phyloP scores from a whole-genome alignment of 768 basidiomycete species.

The Termitomyces sp. region DNA sequence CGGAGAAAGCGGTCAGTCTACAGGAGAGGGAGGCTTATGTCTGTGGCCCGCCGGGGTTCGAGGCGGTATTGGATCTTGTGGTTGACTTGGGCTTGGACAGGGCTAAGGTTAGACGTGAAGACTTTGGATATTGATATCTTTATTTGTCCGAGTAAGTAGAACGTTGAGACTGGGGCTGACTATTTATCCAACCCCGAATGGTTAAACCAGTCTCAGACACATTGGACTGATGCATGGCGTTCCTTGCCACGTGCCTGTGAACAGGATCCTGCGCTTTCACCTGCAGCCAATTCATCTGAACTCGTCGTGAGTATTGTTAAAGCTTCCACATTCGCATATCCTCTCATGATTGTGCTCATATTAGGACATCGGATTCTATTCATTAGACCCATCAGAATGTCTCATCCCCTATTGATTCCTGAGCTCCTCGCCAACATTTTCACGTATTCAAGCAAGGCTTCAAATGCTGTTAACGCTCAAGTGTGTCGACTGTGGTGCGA shows the following conservation, averaged over 20 bases:
- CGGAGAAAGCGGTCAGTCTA: conserved; percentile 2
- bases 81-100: conserved; percentile 29
- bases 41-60: conserved; percentile 49
- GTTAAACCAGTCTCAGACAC: too few relatives aligned
- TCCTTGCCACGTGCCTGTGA: too few relatives aligned
- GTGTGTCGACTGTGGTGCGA: neutral
- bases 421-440: neutral
- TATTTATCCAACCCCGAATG: too few relatives aligned
- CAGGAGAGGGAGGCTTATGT: conserved; percentile 33
- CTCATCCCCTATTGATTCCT: neutral
- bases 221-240: too few relatives aligned
- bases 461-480: conserved; percentile 1
- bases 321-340: neutral
- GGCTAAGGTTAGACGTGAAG: conserved; percentile 31
- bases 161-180: too few relatives aligned
- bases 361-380: neutral
- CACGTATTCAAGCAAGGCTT: neutral
- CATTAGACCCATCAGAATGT: neutral
- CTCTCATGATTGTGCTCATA: neutral
- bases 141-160: too few relatives aligned
- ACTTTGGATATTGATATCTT: conserved; percentile 41
- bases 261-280: too few relatives aligned
- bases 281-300: too few relatives aligned
- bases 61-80: conserved; percentile 31
- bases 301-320: neutral